Conservation (phyloP, 2,329 filamentous ascomycete genomes). For the Aspergillus sp. region DNA sequence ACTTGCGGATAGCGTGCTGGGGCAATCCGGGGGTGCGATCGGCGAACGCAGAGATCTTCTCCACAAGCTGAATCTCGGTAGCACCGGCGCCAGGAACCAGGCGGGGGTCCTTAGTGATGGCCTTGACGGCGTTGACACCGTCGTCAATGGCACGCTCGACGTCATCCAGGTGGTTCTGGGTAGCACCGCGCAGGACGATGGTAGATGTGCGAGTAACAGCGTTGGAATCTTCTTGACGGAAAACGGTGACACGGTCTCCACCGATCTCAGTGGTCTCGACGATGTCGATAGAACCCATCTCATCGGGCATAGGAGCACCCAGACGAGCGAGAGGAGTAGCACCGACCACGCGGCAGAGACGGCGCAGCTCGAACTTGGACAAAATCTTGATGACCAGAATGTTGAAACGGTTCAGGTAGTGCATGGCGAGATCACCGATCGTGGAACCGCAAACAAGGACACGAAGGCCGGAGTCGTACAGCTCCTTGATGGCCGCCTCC, state of each 20-base stretch:
- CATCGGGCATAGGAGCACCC: constrained; percentile 98
- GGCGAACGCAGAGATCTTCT: constrained; percentile 84
- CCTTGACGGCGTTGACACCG: constrained; percentile 97
- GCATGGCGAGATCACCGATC: constrained; percentile 92
- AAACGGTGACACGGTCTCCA: constrained; percentile 95
- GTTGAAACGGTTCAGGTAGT: constrained; percentile 96
- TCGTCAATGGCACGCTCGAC: constrained; percentile 96
- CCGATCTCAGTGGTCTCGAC: constrained; percentile 98
- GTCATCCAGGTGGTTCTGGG: constrained; percentile 97
- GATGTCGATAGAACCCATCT: constrained; percentile 93
- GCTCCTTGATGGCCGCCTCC: constrained; percentile 88
- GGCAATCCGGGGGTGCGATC: constrained; percentile 91
- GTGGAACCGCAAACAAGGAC: constrained; percentile 90
- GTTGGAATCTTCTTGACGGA: constrained; percentile 80
- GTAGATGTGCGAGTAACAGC: constrained; percentile 91
- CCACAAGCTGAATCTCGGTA: constrained; percentile 89
- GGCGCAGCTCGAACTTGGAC: constrained; percentile 95
- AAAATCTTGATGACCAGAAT: constrained; percentile 96
- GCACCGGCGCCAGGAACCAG: constrained; percentile 93
- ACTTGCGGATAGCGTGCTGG: constrained; percentile 98
- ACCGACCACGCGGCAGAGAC: constrained; percentile 92
- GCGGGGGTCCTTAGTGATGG: constrained; percentile 88
- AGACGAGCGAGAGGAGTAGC: constrained; percentile 94
- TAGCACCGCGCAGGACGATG: constrained; percentile 89
- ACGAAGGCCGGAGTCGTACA: constrained; percentile 88